Percentiles rank a stretch among this genome's conserved stretches.
Evolutionary conservation across 108 stramenopile species (phyloP).

Genomic region (Cyclotella choctawhatcheeana): DNA sequence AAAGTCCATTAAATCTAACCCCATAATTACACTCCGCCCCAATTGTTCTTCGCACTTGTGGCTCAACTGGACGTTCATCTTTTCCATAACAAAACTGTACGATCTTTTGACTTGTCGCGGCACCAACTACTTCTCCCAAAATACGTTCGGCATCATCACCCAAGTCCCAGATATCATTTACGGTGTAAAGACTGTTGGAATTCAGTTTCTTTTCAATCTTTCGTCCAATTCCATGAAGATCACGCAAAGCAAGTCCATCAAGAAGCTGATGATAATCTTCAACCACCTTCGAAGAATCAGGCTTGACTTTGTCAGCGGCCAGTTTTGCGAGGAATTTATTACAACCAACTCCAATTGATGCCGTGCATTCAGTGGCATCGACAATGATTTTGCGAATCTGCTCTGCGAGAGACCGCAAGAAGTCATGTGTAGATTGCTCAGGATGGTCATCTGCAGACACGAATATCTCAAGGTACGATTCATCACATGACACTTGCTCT

Average conservation of each 20-base stretch:
- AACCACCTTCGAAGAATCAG: constrained; percentile 80
- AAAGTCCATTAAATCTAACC: constrained; percentile 86
- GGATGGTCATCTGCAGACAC: constrained; percentile 39
- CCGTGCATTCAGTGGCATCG: constrained; percentile 84
- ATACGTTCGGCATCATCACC: constrained; percentile 58
- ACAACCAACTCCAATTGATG: constrained; percentile 82
- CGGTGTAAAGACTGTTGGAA: constrained; percentile 57
- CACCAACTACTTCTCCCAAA: constrained; percentile 71
- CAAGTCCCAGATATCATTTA: constrained; percentile 87
- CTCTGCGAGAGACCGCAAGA: constrained; percentile 37
- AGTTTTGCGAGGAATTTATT: constrained; percentile 92
- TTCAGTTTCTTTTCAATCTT: constrained; percentile 70
- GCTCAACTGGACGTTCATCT: constrained; percentile 84
- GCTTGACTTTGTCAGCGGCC: constrained; percentile 91
- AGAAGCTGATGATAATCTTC: constrained; percentile 65
- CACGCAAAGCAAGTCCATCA: constrained; percentile 66
- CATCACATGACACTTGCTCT: constrained; percentile 93
- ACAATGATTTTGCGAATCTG: constrained; percentile 75
- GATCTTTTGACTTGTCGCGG: constrained; percentile 75
- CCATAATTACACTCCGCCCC: constrained; percentile 97
- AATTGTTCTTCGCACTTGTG: constrained; percentile 83
- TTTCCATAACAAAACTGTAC: constrained; percentile 73
- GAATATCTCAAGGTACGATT: constrained; percentile 84
- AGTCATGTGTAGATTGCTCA: constrained; percentile 27
- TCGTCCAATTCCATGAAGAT: constrained; percentile 90